Evolutionary conservation across 148 eudicot genomes (phyloP), one percentile per base, ranked within the genome.

Genomic region (Persicaria tinctoria): DNA sequence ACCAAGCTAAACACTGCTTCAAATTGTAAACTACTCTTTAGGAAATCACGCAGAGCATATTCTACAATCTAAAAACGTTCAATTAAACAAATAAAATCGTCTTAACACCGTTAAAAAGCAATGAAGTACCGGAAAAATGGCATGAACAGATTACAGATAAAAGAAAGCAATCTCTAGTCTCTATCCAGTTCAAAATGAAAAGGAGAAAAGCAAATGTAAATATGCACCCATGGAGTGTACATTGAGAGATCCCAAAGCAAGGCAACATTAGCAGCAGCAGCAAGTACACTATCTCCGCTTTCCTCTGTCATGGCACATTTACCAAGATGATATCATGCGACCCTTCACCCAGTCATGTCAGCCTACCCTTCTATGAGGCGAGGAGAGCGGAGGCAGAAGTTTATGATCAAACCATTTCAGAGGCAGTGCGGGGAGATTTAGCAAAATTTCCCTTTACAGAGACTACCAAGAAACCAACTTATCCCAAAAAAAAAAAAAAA

Each of bases 401-500:
- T 63, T 63, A 32, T 5, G 46, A 63, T 8, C 68, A 32, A 10
- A 63, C 45, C 46, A 63, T 5, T 27, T 18, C 63, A 57, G 63
- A 63, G 46, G 68, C 68, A 63, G 41, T 20, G 20, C 14, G n/a
- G 10, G 66, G 66, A 59, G 3, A 46, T 13, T 8, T 46, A 17
- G 47, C 74, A 47, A 45, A 60, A 68, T 47, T 48, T 53, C 74
- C n/a, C 23, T 71, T 8, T 18, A 71, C 74, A 71, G 13, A 71
- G 38, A 71, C 38, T 18, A 1, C 14, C 6, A 5, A 48, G 74
- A 12, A 71, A 70, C 73, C 73, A 46, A 46, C 73, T 9, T 20
- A 17, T 18, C 4, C 17, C 18, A 17, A 38, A 38, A 38, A 38
- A 48, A 46, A 64, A 14, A 71, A 47, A 46, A 41, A 38, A 68